These are phyloP conservation scores for Dendrobium catenatum DNA, from an alignment of 106 monocot species.

Conservation along the genomic window DNA sequence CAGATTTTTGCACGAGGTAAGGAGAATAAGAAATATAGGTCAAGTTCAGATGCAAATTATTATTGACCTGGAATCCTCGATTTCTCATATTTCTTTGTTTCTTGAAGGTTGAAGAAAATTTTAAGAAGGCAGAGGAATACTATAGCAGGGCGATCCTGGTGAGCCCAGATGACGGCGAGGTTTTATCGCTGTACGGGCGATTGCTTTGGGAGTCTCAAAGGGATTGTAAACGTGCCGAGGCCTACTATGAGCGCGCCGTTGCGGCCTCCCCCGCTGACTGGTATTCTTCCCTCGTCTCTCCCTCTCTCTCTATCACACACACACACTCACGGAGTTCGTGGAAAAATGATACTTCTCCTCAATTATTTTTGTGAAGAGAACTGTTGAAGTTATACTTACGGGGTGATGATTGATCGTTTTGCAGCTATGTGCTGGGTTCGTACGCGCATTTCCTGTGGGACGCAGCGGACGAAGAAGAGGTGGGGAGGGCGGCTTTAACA, in stretches of 20 bases:
- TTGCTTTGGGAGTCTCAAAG: conserved; percentile 21
- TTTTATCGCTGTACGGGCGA: conserved; percentile 20
- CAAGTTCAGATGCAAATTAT: background rate
- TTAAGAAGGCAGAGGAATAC: conserved; percentile 17
- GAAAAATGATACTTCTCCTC: background rate
- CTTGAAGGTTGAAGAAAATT: conserved; percentile 17
- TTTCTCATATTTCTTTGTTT: background rate
- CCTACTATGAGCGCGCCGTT: conserved; percentile 21
- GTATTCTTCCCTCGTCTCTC: conserved; percentile 5
- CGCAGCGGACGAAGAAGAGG: conserved; percentile 10
- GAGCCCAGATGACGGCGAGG: conserved; percentile 19
- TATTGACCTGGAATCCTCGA: background rate
- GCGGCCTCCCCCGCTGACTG: conserved; percentile 25
- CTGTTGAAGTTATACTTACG: background rate
- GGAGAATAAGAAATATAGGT: background rate
- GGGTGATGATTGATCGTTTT: background rate
- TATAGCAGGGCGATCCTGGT: conserved; percentile 25
- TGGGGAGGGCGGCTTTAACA: background rate
- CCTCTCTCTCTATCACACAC: background rate
- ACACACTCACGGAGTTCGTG: background rate
- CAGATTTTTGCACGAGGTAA: conserved; percentile 63
- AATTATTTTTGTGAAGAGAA: background rate
- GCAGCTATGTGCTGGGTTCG: conserved; percentile 25
- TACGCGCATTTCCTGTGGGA: conserved; percentile 7
- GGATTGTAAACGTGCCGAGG: conserved; percentile 16